Evolutionary conservation across 2,329 filamentous ascomycete genomes (phyloP), one percentile per base, ranked within the genome.

Genomic region (Fusarium xylarioides): DNA sequence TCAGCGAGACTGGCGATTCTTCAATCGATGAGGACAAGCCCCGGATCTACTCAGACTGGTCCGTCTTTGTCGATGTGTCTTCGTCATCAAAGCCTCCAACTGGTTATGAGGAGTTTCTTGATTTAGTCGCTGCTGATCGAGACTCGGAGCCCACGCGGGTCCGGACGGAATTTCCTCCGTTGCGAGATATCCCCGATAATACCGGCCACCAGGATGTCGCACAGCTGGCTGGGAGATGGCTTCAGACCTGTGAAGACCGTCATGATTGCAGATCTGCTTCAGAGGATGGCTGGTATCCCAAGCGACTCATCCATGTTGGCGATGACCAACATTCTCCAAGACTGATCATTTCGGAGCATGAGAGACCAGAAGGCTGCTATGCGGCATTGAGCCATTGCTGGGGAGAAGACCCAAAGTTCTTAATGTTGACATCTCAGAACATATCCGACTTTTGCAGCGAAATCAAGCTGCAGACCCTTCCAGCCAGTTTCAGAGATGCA

Each of bases 351-450:
- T 26, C 26, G 4, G 6, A n/a, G 0, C 3, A 52, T 2, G 16
- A 52, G 14, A 30, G 11, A 26, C 14, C n/a, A 7, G 19, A 52
- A 23, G 44, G 56, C 26, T 23, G 1, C 12, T 59, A 59, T 37
- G 44, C 34, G 2, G 56, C 44, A 5, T 53, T 59, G 15, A 59
- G 56, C 12, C 56, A 59, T 52, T 59, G 56, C 7, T 59, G 56
- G 56, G 44, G 56, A 26, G 34, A 59, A 7, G 9, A 40, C 2
- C 56, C 56, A 21, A 35, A 59, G 3, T 59, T 59, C n/a, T 10
- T 59, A 1, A 40, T 59, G 56, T 37, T 53, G 8, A 38, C 26
- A 18, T 32, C 9, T 9, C 26, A 26, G 11, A 40, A 11, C 5
- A 1, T 59, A 19, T 8, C 7, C 16, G 16, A 53, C 10, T 38